Percentiles rank a stretch among this genome's conserved stretches.
These are phyloP conservation scores for Calonectria pseudoturangicola DNA, from an alignment of 2,329 filamentous ascomycete genomes.

Conservation along the genomic window DNA sequence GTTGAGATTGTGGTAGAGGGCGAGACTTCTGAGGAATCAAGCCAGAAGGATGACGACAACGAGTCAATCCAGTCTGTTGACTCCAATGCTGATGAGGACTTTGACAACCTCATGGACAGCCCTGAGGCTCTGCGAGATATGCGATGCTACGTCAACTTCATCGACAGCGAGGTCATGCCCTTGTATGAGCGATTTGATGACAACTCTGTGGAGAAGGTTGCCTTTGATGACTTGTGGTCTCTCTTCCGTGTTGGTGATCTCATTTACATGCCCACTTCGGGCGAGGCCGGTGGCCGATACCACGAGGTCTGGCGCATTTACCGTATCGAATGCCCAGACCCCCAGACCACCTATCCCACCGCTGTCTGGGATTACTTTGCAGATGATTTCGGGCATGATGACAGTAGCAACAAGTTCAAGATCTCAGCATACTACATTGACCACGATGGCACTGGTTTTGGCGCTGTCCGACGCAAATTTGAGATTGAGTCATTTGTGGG, in stretches of 20 bases:
- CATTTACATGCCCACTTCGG: slow-evolving; percentile 62
- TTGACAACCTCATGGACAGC: slow-evolving; percentile 62
- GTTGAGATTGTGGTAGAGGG: slow-evolving; percentile 53
- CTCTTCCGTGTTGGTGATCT: slow-evolving; percentile 64
- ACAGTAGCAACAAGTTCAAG: slow-evolving; percentile 56
- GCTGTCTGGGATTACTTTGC: slow-evolving; percentile 61
- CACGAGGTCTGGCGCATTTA: slow-evolving; percentile 64
- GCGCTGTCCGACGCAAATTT: slow-evolving; percentile 62
- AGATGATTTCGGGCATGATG: slow-evolving; percentile 57
- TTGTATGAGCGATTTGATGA: slow-evolving; percentile 56
- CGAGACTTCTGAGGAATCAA: slow-evolving; percentile 39
- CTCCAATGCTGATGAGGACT: slow-evolving; percentile 60
- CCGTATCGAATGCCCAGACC: slow-evolving; percentile 56
- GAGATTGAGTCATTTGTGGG: slow-evolving; percentile 61
- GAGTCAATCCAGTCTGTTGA: slow-evolving; percentile 61
- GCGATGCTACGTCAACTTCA: slow-evolving; percentile 65
- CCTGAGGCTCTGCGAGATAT: slow-evolving; percentile 63
- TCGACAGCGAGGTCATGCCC: slow-evolving; percentile 65
- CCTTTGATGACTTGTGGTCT: slow-evolving; percentile 65
- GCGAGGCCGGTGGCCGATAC: slow-evolving; percentile 60
- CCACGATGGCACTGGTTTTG: slow-evolving; percentile 62
- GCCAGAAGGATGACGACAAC: slow-evolving; percentile 53
- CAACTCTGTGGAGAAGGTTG: slow-evolving; percentile 56
- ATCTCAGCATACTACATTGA: slow-evolving; percentile 66
- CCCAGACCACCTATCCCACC: slow-evolving; percentile 54